These are phyloP conservation scores for Globisporangium uncinulatum DNA, from an alignment of 352 stramenopile species.

Conservation along the genomic window DNA sequence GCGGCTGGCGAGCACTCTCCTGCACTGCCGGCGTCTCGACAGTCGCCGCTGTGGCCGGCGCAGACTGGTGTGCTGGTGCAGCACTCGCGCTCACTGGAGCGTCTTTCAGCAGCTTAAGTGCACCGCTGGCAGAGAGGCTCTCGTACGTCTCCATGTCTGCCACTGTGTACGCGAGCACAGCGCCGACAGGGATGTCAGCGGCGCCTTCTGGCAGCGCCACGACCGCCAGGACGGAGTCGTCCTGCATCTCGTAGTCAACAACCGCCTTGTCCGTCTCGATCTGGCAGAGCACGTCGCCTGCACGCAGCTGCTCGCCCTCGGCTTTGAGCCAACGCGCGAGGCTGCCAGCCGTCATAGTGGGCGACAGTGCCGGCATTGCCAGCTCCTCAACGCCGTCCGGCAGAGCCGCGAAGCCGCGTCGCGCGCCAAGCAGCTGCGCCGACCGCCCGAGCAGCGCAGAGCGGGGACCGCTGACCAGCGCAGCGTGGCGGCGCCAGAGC, in stretches of 20 bases:
- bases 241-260: constrained; percentile 98
- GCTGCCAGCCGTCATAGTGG: constrained; percentile 95
- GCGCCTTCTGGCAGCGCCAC: constrained; percentile 89
- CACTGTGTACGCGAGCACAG: constrained; percentile 93
- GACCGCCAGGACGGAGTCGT: constrained; percentile 94
- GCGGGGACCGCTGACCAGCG: constrained; percentile 10
- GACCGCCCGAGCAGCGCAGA: constrained; percentile 11
- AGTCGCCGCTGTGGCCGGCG: constrained; percentile 9
- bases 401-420: constrained; percentile 44
- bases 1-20: constrained; percentile 32
- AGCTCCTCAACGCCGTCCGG: constrained; percentile 70
- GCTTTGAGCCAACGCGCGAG: constrained; percentile 93
- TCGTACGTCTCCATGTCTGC: constrained; percentile 85
- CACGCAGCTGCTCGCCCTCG: constrained; percentile 86
- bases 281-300: constrained; percentile 93
- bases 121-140: constrained; percentile 50
- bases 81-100: constrained; percentile 2
- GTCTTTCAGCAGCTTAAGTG: constrained; percentile 37
- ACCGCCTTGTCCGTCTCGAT: constrained; percentile 99
- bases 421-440: constrained; percentile 9
- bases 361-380: constrained; percentile 94
- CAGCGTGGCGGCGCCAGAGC: constrained; percentile 10
- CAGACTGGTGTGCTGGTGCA: constrained; percentile 1
- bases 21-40: constrained; percentile 10
- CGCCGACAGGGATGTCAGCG: constrained; percentile 88